phyloP scores from a whole-genome alignment of 2,329 filamentous ascomycete genomes.

The Penicillium griseofulvum region DNA sequence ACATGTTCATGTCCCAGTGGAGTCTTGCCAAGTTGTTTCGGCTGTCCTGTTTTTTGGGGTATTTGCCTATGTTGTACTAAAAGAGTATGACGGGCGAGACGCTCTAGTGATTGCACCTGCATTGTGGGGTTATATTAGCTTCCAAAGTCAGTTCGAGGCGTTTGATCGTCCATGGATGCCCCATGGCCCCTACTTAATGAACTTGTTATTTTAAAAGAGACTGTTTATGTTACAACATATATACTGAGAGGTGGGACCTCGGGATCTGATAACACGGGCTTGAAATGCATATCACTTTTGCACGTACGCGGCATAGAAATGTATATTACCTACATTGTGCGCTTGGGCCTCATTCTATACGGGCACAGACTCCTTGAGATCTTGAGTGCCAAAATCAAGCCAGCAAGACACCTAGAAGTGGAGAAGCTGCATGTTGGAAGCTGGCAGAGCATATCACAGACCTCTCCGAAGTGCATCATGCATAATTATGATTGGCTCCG shows the following conservation, averaged over 20 bases:
- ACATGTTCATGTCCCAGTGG: constrained; percentile 9
- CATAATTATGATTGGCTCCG: constrained; percentile 12
- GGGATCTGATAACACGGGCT: constrained; percentile 14
- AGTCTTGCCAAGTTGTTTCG: not conserved
- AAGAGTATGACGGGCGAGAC: not conserved
- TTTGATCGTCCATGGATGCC: not conserved
- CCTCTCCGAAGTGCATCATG: constrained; percentile 12
- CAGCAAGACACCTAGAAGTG: constrained; percentile 12
- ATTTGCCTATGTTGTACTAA: not conserved
- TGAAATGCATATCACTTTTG: not conserved
- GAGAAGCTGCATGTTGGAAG: constrained; percentile 16
- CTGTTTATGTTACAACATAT: not conserved
- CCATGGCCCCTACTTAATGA: not conserved
- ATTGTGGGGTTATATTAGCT: not conserved
- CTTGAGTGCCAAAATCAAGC: not conserved
- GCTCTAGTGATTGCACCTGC: not conserved
- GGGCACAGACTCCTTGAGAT: constrained; percentile 4
- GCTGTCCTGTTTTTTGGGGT: not conserved
- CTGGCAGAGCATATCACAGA: constrained; percentile 21
- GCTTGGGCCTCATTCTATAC: constrained; percentile 3
- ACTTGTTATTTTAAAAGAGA: not conserved
- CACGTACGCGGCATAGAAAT: not conserved
- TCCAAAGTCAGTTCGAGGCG: not conserved
- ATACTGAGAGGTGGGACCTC: not conserved
- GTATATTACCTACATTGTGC: not conserved